A percentile compares a stretch with the other conserved stretches of the same genome.
These are phyloP conservation scores for Phaeolepiota aurea DNA, from an alignment of 768 basidiomycete genomes.

Conservation along the genomic window DNA sequence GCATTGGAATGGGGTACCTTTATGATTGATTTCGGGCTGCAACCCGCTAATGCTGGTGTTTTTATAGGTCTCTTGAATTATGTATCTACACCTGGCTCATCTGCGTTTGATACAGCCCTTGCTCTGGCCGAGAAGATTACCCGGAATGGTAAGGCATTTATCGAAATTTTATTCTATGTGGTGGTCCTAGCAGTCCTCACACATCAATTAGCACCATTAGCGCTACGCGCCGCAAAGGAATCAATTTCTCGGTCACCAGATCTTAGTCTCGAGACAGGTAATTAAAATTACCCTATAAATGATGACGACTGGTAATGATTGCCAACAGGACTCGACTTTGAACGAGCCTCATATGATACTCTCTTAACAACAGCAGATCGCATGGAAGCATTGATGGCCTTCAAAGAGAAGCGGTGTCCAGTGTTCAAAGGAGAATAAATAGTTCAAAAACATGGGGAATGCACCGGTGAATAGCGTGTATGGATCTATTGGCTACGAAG, in stretches of 20 bases:
- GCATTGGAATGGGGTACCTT: constrained; percentile 63
- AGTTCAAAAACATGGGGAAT: too few relatives aligned
- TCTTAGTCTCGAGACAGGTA: constrained; percentile 69
- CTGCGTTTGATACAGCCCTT: constrained; percentile 65
- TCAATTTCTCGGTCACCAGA: constrained; percentile 78
- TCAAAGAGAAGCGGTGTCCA: constrained; percentile 75
- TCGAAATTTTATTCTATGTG: too few relatives aligned
- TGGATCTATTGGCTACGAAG: constrained; percentile 4
- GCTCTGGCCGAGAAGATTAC: constrained; percentile 60
- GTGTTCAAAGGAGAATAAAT: constrained; percentile 73
- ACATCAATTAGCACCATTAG: constrained; percentile 80
- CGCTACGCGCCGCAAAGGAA: constrained; percentile 81
- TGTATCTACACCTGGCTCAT: constrained; percentile 49
- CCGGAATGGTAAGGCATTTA: constrained; percentile 46
- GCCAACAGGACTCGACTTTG: constrained; percentile 82
- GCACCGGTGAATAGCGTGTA: too few relatives aligned
- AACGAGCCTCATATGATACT: constrained; percentile 76
- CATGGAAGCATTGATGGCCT: constrained; percentile 76
- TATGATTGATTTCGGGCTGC: constrained; percentile 3
- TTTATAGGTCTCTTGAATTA: constrained; percentile 75
- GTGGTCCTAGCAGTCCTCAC: too few relatives aligned
- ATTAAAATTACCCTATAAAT: constrained; percentile 3
- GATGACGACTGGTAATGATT: background rate
- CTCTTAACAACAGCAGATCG: constrained; percentile 72
- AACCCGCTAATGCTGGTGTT: constrained; percentile 9